Conservation (phyloP, 441 rosid genomes). For the Populus trichocarpa region DNA sequence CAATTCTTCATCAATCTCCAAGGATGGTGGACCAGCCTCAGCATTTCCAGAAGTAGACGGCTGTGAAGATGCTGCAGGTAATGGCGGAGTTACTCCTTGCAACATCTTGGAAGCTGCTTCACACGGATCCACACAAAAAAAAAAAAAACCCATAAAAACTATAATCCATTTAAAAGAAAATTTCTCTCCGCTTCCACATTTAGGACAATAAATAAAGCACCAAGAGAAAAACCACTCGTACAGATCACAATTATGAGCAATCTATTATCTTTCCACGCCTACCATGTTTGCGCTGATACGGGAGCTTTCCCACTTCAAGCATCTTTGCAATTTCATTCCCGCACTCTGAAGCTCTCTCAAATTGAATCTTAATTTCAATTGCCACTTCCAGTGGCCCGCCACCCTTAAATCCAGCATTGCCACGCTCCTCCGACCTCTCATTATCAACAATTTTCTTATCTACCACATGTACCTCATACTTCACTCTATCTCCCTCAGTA, state of each 20-base stretch:
- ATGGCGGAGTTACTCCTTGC: conserved; percentile 55
- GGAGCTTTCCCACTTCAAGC: conserved; percentile 86
- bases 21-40: conserved; percentile 39
- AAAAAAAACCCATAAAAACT: conserved; percentile 7
- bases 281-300: conserved; percentile 76
- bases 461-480: conserved; percentile 56
- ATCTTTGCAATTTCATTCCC: conserved; percentile 74
- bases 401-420: conserved; percentile 29
- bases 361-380: conserved; percentile 62
- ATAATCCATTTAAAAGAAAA: background rate
- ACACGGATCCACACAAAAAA: conserved; percentile 11
- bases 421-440: conserved; percentile 43
- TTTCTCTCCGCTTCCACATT: background rate
- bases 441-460: conserved; percentile 62
- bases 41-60: conserved; percentile 53
- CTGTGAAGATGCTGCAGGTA: conserved; percentile 43
- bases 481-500: conserved; percentile 31
- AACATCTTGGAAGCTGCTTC: conserved; percentile 61
- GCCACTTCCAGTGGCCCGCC: conserved; percentile 51
- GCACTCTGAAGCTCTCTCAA: conserved; percentile 74
- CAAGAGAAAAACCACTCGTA: conserved; percentile 1
- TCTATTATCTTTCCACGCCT: conserved; percentile 11
- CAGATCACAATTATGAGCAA: conserved; percentile 15
- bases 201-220: background rate
- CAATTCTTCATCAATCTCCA: conserved; percentile 68